Percentiles rank a stretch among this genome's conserved stretches.
Evolutionary conservation across 495 filamentous ascomycete species (phyloP).

Genomic region (Aspergillus haitiensis): DNA sequence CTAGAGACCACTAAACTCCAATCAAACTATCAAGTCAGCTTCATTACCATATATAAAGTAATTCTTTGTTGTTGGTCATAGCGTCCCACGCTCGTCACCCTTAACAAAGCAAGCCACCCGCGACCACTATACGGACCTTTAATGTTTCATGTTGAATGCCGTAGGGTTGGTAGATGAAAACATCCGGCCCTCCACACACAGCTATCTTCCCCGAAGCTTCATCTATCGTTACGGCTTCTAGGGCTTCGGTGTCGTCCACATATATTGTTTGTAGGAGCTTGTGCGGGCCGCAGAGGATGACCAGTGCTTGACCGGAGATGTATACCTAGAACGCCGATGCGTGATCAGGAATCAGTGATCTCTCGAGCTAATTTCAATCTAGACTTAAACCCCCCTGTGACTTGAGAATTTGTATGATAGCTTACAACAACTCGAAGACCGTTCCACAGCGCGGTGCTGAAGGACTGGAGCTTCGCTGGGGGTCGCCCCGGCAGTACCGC

Average conservation of each 20-base stretch:
- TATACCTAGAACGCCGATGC: slow-evolving; percentile 61
- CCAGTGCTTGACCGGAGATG: slow-evolving; percentile 82
- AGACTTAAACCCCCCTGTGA: neutral
- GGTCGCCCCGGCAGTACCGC: slow-evolving; percentile 89
- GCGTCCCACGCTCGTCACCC: neutral
- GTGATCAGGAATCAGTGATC: neutral
- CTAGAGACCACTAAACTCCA: slow-evolving; percentile 53
- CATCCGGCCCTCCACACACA: slow-evolving; percentile 59
- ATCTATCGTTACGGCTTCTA: slow-evolving; percentile 76
- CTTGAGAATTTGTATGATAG: neutral
- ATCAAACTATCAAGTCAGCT: slow-evolving; percentile 17
- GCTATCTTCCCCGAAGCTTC: slow-evolving; percentile 86
- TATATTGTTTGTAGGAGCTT: slow-evolving; percentile 88
- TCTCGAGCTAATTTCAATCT: neutral
- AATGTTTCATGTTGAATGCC: slow-evolving; percentile 64
- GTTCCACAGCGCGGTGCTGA: slow-evolving; percentile 83
- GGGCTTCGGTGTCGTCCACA: slow-evolving; percentile 67
- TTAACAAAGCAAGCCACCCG: neutral
- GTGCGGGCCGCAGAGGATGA: slow-evolving; percentile 74
- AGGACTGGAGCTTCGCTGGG: slow-evolving; percentile 83
- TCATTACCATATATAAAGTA: neutral
- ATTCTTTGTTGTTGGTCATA: no score
- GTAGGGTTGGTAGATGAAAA: slow-evolving; percentile 79
- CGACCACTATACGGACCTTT: slow-evolving; percentile 37
- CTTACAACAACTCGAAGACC: slow-evolving; percentile 76